Evolutionary conservation across 257 asterid species (phyloP).

Genomic region (Penstemon davidsonii): DNA sequence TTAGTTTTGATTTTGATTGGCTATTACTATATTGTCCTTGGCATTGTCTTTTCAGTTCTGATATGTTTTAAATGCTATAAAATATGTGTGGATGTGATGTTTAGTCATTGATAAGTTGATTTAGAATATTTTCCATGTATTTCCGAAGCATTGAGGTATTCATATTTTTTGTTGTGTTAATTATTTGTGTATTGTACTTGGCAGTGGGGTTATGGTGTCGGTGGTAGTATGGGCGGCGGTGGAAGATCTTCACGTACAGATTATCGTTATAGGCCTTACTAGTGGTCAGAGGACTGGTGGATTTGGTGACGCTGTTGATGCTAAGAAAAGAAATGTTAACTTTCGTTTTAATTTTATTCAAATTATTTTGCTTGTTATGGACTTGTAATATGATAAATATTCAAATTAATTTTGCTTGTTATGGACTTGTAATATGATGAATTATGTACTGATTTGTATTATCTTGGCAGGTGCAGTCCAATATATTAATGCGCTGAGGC

Average conservation of each 20-base stretch:
- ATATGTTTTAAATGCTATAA: not conserved
- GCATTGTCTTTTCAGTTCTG: no score
- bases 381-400: not conserved
- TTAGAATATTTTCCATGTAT: not conserved
- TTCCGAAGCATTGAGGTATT: not conserved
- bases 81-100: no score
- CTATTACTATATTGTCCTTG: no score
- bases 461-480: no score
- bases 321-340: not conserved
- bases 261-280: slow-evolving; percentile 86
- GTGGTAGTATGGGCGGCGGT: slow-evolving; percentile 57
- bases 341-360: not conserved
- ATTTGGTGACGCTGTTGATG: not conserved
- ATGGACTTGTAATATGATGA: slow-evolving; percentile 1
- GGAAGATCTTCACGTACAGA: slow-evolving; percentile 83
- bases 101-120: no score
- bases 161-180: slow-evolving; percentile 8
- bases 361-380: not conserved
- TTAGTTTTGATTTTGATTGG: no score
- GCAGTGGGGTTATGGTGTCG: slow-evolving; percentile 96
- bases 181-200: slow-evolving; percentile 13
- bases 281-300: slow-evolving; percentile 20
- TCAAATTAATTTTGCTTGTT: no score
- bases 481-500: no score
- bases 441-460: not conserved